Evolutionary conservation across 148 eudicot species (phyloP).

Genomic region (Camellia japonica): DNA sequence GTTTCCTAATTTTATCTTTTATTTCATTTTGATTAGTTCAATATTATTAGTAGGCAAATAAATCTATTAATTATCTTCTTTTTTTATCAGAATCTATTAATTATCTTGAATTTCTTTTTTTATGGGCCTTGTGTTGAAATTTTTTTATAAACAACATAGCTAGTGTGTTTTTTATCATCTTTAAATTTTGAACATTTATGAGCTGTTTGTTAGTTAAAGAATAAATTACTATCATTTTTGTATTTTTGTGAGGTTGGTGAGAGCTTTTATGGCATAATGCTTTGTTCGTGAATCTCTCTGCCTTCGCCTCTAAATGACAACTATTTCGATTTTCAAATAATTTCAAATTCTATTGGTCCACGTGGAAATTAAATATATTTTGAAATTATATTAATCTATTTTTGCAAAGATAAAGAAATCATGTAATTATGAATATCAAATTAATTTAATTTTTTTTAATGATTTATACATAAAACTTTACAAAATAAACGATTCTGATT

Average conservation of each 20-base stretch:
- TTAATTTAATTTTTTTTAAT: no score
- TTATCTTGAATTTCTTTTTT: not conserved
- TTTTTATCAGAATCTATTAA: not conserved
- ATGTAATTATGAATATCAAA: no score
- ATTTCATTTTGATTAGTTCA: not conserved
- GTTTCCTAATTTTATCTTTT: not conserved
- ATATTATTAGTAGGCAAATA: not conserved
- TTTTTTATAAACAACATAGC: not conserved
- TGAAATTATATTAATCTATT: no score
- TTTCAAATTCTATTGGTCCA: not conserved
- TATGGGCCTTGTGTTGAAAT: slow-evolving; percentile 5
- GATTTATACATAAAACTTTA: no score
- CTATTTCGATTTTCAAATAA: not conserved
- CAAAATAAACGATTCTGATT: no score
- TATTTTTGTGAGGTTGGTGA: not conserved
- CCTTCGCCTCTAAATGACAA: no score
- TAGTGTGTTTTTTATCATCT: not conserved
- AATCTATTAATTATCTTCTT: not conserved
- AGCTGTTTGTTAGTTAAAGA: not conserved
- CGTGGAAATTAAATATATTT: not conserved
- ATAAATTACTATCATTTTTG: not conserved
- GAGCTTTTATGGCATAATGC: slow-evolving; percentile 15
- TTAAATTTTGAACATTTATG: not conserved
- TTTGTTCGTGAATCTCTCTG: not conserved
- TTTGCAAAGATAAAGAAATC: no score